Evolutionary conservation across 306 rosid species (phyloP).

Genomic region (Cucurbita ficifolia): DNA sequence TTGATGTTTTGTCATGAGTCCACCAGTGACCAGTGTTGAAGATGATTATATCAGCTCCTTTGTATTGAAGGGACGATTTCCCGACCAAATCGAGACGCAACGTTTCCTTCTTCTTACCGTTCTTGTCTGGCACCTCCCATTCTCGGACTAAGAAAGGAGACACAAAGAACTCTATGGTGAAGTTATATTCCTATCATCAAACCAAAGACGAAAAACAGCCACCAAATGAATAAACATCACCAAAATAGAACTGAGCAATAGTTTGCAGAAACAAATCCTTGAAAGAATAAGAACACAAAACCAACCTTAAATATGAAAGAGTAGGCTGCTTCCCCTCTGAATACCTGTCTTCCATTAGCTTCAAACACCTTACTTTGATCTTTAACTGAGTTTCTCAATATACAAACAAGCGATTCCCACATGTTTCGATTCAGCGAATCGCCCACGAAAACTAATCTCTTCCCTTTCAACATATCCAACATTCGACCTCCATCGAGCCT

Average conservation of each 20-base stretch:
- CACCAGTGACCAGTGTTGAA: slow-evolving; percentile 99
- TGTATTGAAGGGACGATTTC: slow-evolving; percentile 43
- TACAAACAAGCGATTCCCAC: slow-evolving; percentile 98
- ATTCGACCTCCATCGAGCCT: slow-evolving; percentile 64
- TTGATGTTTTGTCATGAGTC: slow-evolving; percentile 92
- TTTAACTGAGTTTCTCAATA: slow-evolving; percentile 57
- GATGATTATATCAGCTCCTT: slow-evolving; percentile 65
- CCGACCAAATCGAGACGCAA: slow-evolving; percentile 87
- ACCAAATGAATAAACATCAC: not conserved
- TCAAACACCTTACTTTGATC: slow-evolving; percentile 51
- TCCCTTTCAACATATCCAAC: slow-evolving; percentile 66
- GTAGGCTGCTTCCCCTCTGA: slow-evolving; percentile 80
- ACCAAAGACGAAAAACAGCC: not conserved
- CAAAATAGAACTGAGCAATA: not conserved
- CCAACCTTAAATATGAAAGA: slow-evolving; percentile 69
- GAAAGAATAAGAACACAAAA: not conserved
- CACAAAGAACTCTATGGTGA: slow-evolving; percentile 77
- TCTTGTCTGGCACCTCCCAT: slow-evolving; percentile 57
- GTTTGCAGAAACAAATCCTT: not conserved
- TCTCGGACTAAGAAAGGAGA: slow-evolving; percentile 93
- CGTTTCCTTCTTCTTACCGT: slow-evolving; percentile 68
- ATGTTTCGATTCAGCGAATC: slow-evolving; percentile 95
- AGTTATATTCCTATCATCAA: slow-evolving; percentile 52
- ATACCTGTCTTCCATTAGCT: slow-evolving; percentile 57
- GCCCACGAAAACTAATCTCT: slow-evolving; percentile 76